Conservation (phyloP, 805 yeast species). For the Candida easanensis region DNA sequence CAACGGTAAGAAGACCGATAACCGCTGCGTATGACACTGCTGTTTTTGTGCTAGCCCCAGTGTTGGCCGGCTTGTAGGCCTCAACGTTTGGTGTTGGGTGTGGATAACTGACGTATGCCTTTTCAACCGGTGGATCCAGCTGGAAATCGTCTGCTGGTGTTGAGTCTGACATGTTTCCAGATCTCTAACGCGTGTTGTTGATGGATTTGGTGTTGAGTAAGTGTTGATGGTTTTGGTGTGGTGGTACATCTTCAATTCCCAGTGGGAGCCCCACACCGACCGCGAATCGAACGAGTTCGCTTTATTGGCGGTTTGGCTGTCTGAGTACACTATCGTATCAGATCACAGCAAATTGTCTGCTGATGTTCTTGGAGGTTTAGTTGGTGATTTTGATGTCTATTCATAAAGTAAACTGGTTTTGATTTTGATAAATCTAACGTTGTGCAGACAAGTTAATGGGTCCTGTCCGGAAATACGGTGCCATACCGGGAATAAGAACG, state of each 20-base stretch:
- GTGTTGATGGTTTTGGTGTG: not conserved
- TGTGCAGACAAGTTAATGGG: too few relatives aligned
- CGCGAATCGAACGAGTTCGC: not conserved
- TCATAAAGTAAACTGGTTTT: too few relatives aligned
- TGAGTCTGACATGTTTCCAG: not conserved
- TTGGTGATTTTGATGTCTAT: too few relatives aligned
- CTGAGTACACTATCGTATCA: too few relatives aligned
- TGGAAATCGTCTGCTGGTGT: not conserved
- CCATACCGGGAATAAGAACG: too few relatives aligned
- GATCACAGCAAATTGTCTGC: too few relatives aligned
- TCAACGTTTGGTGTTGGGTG: conserved; percentile 28
- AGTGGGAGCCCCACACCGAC: not conserved
- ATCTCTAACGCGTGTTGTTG: not conserved
- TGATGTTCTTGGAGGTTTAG: too few relatives aligned
- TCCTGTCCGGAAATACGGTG: too few relatives aligned
- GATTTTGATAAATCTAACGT: too few relatives aligned
- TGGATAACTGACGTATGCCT: conserved; percentile 21
- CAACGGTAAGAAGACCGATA: conserved; percentile 49
- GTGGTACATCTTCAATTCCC: not conserved
- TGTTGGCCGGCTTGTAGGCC: conserved; percentile 55
- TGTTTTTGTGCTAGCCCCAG: conserved; percentile 46
- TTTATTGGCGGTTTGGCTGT: too few relatives aligned
- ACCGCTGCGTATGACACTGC: conserved; percentile 43
- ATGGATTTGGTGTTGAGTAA: not conserved
- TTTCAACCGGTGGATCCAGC: conserved; percentile 1